Base-by-base conservation (phyloP, 1,139 yeast genomes). In the Yamadazyma buinensis region DNA sequence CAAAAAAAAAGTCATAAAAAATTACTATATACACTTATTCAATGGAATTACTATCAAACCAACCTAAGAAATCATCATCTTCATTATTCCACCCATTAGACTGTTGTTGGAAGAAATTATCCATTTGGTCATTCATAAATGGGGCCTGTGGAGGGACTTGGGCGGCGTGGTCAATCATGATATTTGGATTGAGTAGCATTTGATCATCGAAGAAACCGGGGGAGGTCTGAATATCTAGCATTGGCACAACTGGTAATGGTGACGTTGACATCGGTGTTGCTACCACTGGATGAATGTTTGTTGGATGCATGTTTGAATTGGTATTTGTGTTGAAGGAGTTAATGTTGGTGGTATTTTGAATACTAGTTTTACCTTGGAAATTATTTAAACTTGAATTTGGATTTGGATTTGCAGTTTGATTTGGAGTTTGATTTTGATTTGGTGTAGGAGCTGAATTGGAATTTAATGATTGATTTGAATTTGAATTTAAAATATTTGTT, bases 61-160 rank as follows among this genome's bases (percentile, higher is more conserved):
- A 90, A n/a, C 97, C 97, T 34, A 90, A 65, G 53, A 90, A 83
- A 54, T 88, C 97, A 54, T 88, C 97, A 38, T 68, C 74, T 60
- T 80, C 79, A 47, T 66, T 65, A 29, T 67, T 51, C 95, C 95
- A 86, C 22, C 87, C 90, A 32, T 80, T 77, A 15, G 88, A 82
- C 50, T 86, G 95, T 59, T 83, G 88, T 53, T 81, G 86, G 67
- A 84, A 73, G 57, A 81, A 74, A 21, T 61, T 64, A 47, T 75
- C 80, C 48, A 76, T 57, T 52, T 71, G 75, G 41, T 71, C 61
- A 34, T 46, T 41, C 6, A 36, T 35, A 18, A 47, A 38, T 14
- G 52, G 49, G 3, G 43, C 35, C 6, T 38, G 29, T 2, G 31
- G 28, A 17, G 19, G 19, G 7, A 17, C 19, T 7, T 7, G 7